Percentiles rank a stretch among this genome's conserved stretches.
Conservation (phyloP, 306 rosid species). For the Fagus crenata region DNA sequence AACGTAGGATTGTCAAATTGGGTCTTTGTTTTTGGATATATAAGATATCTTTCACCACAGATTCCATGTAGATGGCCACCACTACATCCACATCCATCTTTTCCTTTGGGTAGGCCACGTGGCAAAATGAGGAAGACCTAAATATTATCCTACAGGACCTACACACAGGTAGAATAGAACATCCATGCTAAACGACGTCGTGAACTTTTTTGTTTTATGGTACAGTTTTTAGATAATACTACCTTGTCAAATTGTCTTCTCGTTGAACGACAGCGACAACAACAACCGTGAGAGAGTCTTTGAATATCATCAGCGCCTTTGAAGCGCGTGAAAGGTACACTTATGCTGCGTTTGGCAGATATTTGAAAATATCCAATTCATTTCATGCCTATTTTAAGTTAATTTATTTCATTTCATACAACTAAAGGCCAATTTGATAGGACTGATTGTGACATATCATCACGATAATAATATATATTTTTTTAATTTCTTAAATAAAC, state of each 20-base stretch:
- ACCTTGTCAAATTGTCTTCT: slow-evolving; percentile 13
- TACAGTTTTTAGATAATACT: no score
- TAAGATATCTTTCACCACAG: slow-evolving; percentile 4
- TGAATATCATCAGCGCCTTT: slow-evolving; percentile 5
- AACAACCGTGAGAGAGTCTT: slow-evolving; percentile 4
- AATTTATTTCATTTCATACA: no score
- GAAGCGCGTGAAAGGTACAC: not conserved
- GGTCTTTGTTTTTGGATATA: not conserved
- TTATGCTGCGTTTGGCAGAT: no score
- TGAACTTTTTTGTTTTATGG: not conserved
- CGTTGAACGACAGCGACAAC: slow-evolving; percentile 35
- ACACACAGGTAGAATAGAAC: not conserved
- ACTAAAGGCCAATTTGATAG: no score
- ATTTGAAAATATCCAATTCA: no score
- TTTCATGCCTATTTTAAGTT: no score
- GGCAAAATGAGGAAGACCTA: slow-evolving; percentile 15
- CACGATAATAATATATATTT: no score
- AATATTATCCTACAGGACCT: not conserved
- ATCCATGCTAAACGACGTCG: not conserved
- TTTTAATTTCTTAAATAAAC: no score
- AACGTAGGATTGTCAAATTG: not conserved
- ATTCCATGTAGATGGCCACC: slow-evolving; percentile 19
- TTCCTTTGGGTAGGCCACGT: slow-evolving; percentile 19
- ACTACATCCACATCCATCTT: slow-evolving; percentile 14
- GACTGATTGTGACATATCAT: no score